Evolutionary conservation across 108 stramenopile species (phyloP), one percentile per base, ranked within the genome.

Genomic region (Fragilaria radians): DNA sequence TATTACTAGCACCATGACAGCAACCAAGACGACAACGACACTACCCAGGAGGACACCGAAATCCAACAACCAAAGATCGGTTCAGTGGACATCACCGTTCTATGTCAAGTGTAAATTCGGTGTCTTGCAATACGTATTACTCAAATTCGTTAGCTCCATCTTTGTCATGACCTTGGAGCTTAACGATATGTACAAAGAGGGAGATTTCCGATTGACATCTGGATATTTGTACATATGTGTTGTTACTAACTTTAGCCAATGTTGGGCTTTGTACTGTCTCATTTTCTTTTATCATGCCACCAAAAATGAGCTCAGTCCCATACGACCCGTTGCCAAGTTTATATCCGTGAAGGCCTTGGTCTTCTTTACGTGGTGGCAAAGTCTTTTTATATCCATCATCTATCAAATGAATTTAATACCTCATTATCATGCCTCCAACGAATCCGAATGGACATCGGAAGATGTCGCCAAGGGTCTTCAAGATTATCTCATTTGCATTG

Each of bases 321-420:
- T 95, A 52, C 77, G 90, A 46, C 96, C 97, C 11, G 86, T 97
- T 5, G 94, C 93, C 45, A 98, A 98, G 63, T 98, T 98, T 47
- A 55, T 98, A 42, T 72, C 73, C 31, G 94, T 98, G 47, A 98
- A 98, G 68, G 82, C 91, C 0, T 67, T 98, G 25, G 93, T 98
- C 3, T 98, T 98, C 65, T 94, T 97, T 54, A 95, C 96, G 0
- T 98, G 95, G 94, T 97, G 96, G 93, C 93, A 94, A 53, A 77
- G 78, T 25, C 73, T 96, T 47, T 72, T 74, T 7, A 90, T 98
- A 42, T 61, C 76, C n/a, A 82, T 93, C 23, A 46, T 96, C 52
- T 82, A 80, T 65, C 78, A 85, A 59, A 81, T 84, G 78, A 80
- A 83, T 7, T 62, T 91, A 80, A 94, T 94, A 60, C 91, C 91